Conservation (phyloP, 345 rosid species). For the Pelargonium nanum region DNA sequence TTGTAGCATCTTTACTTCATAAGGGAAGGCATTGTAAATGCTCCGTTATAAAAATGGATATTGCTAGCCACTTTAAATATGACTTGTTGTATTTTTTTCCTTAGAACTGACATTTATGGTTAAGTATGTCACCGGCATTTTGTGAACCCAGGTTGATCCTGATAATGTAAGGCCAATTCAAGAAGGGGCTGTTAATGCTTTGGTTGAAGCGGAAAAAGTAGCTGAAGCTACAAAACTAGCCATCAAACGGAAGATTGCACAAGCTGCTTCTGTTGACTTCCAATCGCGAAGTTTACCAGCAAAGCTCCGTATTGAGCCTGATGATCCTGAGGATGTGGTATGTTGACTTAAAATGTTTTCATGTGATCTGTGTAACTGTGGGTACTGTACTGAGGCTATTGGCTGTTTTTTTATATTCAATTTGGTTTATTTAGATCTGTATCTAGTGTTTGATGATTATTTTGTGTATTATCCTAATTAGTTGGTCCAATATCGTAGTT, state of each 20-base stretch:
- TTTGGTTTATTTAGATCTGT: no score
- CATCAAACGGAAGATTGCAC: conserved; percentile 87
- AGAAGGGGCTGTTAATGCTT: conserved; percentile 36
- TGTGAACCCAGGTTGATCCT: conserved; percentile 65
- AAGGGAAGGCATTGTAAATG: no score
- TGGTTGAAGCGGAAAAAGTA: conserved; percentile 79
- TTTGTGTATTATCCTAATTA: no score
- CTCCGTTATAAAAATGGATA: no score
- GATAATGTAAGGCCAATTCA: conserved; percentile 69
- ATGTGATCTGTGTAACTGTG: neutral
- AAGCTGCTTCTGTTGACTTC: conserved; percentile 69
- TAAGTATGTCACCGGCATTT: conserved; percentile 11
- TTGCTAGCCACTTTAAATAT: no score
- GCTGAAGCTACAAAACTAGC: conserved; percentile 94
- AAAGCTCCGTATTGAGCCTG: conserved; percentile 76
- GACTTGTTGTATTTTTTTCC: no score
- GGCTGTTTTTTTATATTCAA: no score
- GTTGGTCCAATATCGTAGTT: no score
- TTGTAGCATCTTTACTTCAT: no score
- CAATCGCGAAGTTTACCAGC: conserved; percentile 73
- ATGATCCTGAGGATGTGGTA: conserved; percentile 97
- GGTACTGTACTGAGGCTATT: no score
- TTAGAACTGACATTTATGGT: no score
- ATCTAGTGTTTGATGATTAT: neutral
- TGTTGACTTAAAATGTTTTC: conserved; percentile 8